phyloP scores from a whole-genome alignment of 768 basidiomycete species.

The Astraeus odoratus region DNA sequence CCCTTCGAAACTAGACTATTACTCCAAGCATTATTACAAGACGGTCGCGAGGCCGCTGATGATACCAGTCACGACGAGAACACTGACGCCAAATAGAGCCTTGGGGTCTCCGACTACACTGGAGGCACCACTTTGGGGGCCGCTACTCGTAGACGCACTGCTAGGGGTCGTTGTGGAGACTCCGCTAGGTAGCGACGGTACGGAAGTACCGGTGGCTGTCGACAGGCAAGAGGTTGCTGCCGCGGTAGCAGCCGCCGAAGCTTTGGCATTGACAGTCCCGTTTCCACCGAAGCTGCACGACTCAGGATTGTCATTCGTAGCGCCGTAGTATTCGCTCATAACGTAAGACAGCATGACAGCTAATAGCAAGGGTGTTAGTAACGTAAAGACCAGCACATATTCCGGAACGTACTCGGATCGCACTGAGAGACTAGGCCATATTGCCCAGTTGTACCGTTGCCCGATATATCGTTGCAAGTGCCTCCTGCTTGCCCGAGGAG shows the following conservation, averaged over 20 bases:
- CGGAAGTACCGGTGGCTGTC: slow-evolving; percentile 55
- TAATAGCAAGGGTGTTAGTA: slow-evolving; percentile 21
- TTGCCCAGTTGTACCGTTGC: slow-evolving; percentile 62
- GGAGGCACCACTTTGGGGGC: slow-evolving; percentile 20
- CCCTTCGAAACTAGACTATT: no score
- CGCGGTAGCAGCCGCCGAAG: slow-evolving; percentile 47
- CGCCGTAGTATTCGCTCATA: slow-evolving; percentile 73
- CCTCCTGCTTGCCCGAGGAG: slow-evolving; percentile 55
- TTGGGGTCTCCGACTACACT: slow-evolving; percentile 23
- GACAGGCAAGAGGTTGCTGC: slow-evolving; percentile 64
- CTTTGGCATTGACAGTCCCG: slow-evolving; percentile 60
- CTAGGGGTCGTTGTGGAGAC: slow-evolving; percentile 14
- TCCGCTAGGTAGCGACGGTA: slow-evolving; percentile 44
- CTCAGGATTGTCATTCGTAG: slow-evolving; percentile 45
- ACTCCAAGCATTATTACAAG: slow-evolving; percentile 16
- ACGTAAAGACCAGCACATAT: background rate
- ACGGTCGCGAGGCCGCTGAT: slow-evolving; percentile 41
- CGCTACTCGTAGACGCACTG: slow-evolving; percentile 14
- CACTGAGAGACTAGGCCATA: slow-evolving; percentile 77
- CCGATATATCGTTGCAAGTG: slow-evolving; percentile 63
- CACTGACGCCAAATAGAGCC: slow-evolving; percentile 31
- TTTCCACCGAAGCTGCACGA: slow-evolving; percentile 83
- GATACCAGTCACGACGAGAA: slow-evolving; percentile 30
- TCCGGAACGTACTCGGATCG: slow-evolving; percentile 56
- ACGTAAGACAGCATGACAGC: slow-evolving; percentile 77